These are phyloP conservation scores for Letharia lupina DNA, from an alignment of 495 filamentous ascomycete genomes.

Conservation along the genomic window DNA sequence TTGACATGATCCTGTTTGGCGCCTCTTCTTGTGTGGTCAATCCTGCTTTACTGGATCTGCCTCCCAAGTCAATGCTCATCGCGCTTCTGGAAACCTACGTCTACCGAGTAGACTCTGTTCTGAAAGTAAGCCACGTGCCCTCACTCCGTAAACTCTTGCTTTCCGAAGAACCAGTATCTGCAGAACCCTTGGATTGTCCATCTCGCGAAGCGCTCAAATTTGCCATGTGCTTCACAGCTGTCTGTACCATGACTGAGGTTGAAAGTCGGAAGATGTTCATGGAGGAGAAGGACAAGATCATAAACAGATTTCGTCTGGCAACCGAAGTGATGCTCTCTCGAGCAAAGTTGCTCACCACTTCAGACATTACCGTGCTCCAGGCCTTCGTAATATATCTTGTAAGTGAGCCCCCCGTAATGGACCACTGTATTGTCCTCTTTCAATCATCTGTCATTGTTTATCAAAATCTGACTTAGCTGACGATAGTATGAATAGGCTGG, in stretches of 20 bases:
- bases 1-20: slow-evolving; percentile 10
- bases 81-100: slow-evolving; percentile 7
- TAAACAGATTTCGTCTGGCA: slow-evolving; percentile 10
- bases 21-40: slow-evolving; percentile 7
- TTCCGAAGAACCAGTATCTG: not conserved
- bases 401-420: not conserved
- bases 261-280: not conserved
- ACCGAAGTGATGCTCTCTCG: slow-evolving; percentile 16
- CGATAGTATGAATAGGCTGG: not conserved
- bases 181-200: not conserved
- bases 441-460: too few relatives aligned
- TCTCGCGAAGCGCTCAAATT: slow-evolving; percentile 10
- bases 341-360: slow-evolving; percentile 6
- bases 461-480: not conserved
- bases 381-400: slow-evolving; percentile 20
- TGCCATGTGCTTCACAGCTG: slow-evolving; percentile 15
- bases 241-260: slow-evolving; percentile 13
- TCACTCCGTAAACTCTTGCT: slow-evolving; percentile 2
- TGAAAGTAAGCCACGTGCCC: slow-evolving; percentile 9
- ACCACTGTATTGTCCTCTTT: not conserved
- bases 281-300: not conserved
- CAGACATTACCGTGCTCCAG: slow-evolving; percentile 14
- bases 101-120: slow-evolving; percentile 12
- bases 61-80: not conserved
- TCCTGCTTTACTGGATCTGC: not conserved